Evolutionary conservation across 495 filamentous ascomycete species (phyloP).

Genomic region (Rhizodiscina lignyota): DNA sequence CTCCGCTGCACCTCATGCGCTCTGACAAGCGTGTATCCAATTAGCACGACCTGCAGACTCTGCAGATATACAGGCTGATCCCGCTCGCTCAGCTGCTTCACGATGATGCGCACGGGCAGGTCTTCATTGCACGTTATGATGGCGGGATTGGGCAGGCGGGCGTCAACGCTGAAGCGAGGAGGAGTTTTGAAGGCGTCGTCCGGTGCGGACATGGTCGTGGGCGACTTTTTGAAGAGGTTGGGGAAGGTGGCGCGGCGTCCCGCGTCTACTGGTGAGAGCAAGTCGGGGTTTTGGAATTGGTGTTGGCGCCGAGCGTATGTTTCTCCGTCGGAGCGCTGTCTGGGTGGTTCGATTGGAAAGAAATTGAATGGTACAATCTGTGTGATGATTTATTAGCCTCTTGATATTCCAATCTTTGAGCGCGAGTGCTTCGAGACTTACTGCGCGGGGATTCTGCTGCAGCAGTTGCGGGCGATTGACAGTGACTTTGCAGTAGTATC

Average conservation of each 20-base stretch:
- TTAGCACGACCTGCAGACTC: slow-evolving; percentile 61
- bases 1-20: slow-evolving; percentile 53
- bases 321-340: slow-evolving; percentile 53
- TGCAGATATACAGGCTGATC: slow-evolving; percentile 52
- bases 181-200: slow-evolving; percentile 15
- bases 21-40: slow-evolving; percentile 60
- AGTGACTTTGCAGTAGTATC: slow-evolving; percentile 86
- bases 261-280: slow-evolving; percentile 24
- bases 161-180: slow-evolving; percentile 50
- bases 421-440: slow-evolving; percentile 21
- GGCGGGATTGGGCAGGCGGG: slow-evolving; percentile 70
- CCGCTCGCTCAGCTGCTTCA: slow-evolving; percentile 52
- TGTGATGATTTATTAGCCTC: not conserved
- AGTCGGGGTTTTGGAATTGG: slow-evolving; percentile 38
- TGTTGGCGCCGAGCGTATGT: slow-evolving; percentile 70
- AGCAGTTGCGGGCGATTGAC: slow-evolving; percentile 67
- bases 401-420: too few relatives aligned
- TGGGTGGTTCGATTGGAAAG: slow-evolving; percentile 79
- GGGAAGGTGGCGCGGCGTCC: slow-evolving; percentile 30
- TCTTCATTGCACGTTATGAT: slow-evolving; percentile 80
- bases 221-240: slow-evolving; percentile 7
- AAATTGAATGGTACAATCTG: slow-evolving; percentile 56
- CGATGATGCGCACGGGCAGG: slow-evolving; percentile 62
- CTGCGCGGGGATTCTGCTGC: slow-evolving; percentile 64
- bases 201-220: slow-evolving; percentile 1